Evolutionary conservation across 345 rosid genomes (phyloP).

Genomic region (Heritiera littoralis): DNA sequence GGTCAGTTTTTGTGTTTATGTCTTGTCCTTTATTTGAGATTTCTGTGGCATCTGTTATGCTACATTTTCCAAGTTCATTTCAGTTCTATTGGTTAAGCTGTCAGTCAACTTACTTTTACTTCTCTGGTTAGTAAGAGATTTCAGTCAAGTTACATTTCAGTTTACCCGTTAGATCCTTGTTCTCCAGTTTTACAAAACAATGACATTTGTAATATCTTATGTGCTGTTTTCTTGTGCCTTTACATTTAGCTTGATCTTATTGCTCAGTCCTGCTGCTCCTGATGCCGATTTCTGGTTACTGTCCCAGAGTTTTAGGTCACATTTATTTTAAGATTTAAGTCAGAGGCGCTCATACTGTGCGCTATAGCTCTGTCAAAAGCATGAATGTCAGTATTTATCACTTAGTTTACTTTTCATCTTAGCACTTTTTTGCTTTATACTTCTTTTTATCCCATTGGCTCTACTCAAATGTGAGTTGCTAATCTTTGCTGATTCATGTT

Average conservation of each 20-base stretch:
- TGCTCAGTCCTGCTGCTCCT: slow-evolving; percentile 9
- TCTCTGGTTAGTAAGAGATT: slow-evolving; percentile 28
- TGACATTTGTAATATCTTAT: neutral
- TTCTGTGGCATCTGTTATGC: slow-evolving; percentile 56
- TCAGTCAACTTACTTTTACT: slow-evolving; percentile 35
- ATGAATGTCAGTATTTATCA: neutral
- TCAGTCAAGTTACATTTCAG: slow-evolving; percentile 26
- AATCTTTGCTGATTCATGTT: neutral
- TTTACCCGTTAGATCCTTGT: slow-evolving; percentile 5
- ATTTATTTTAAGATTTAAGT: neutral
- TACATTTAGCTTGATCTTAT: slow-evolving; percentile 9
- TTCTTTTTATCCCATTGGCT: neutral
- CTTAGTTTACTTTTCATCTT: neutral
- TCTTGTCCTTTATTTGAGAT: slow-evolving; percentile 55
- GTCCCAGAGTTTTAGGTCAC: neutral
- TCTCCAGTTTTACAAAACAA: slow-evolving; percentile 8
- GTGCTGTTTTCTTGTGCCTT: slow-evolving; percentile 1
- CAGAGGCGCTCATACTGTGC: neutral
- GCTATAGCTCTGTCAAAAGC: neutral
- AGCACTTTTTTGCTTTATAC: neutral
- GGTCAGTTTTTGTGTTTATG: slow-evolving; percentile 87
- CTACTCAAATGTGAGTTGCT: neutral
- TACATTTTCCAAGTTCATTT: slow-evolving; percentile 49
- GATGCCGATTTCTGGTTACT: neutral
- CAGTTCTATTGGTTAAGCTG: slow-evolving; percentile 36